phyloP scores from a whole-genome alignment of 2,329 filamentous ascomycete genomes.

The Parafenestella ontariensis region DNA sequence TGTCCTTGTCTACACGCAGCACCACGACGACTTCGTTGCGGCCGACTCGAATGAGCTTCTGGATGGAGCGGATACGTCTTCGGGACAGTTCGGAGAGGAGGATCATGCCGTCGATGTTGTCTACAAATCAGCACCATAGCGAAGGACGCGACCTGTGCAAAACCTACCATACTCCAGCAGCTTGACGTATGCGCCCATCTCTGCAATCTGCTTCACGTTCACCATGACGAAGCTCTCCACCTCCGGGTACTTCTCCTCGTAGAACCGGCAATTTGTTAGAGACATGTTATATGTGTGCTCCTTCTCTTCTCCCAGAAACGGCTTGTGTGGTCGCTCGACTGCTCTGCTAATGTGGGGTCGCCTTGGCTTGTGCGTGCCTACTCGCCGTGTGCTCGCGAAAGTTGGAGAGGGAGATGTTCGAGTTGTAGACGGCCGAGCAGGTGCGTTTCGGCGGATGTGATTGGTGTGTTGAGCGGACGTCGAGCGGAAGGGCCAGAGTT shows the following conservation, averaged over 20 bases:
- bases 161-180: conserved; percentile 80
- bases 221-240: conserved; percentile 99
- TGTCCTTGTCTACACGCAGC: conserved; percentile 98
- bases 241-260: conserved; percentile 97
- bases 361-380: not conserved
- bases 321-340: conserved; percentile 17
- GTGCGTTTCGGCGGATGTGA: not conserved
- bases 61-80: conserved; percentile 97
- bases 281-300: conserved; percentile 70
- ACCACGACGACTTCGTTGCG: conserved; percentile 99
- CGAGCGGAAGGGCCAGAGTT: conserved; percentile 6
- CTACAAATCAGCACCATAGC: conserved; percentile 47
- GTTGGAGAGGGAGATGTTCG: not conserved
- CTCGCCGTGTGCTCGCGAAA: not conserved
- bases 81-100: conserved; percentile 95
- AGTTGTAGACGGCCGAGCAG: not conserved
- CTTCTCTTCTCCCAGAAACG: conserved; percentile 13
- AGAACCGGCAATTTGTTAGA: conserved; percentile 95
- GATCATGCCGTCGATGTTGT: conserved; percentile 99
- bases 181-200: conserved; percentile 99
- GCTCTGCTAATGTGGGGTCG: conserved; percentile 13
- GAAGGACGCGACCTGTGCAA: not conserved
- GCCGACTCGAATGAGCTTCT: conserved; percentile 97
- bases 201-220: conserved; percentile 99
- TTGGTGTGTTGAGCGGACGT: conserved; percentile 1